Base-by-base conservation (phyloP, 1,284 basidiomycete genomes). In the Sanghuangporus baumii region DNA sequence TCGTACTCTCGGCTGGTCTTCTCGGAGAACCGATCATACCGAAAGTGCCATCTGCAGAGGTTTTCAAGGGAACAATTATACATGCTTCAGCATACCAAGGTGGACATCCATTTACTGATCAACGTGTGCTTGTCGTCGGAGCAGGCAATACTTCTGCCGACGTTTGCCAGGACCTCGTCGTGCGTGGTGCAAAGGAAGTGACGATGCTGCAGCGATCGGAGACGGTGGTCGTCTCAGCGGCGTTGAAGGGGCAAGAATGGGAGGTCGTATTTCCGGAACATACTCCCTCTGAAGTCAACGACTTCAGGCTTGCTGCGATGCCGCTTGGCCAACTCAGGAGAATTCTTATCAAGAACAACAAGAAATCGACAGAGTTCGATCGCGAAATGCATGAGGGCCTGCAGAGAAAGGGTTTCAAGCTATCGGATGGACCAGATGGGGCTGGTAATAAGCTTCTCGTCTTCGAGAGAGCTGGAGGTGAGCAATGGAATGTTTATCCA, bases 221-320 rank as follows among this genome's bases (percentile, higher is more conserved):
- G 5, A 78, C 77, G 9, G 52, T 46, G 18, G 60, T 61, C 9
- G 71, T 78, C 6, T 64, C 67, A 50, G 74, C 68, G 41, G 67
- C 72, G 50, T 71, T 59, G 57, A 68, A 72, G 52, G 55, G 4
- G 61, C 69, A 2, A 83, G 75, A 72, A 61, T 76, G 46, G 67
- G 68, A 40, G 50, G 55, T 5, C 61, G 69, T 2, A 83, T 75
- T 72, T 75, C 76, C 76, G n/a, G 74, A 77, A 59, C 75, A 72
- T 20, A 73, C 76, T 5, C 76, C 80, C 1, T 66, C 72, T 1
- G 76, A 78, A 4, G 70, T 78, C 5, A 74, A 76, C 34, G 82
- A 86, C 69, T 74, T 84, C 59, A 75, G 75, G 64, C 71, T 74
- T 48, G 70, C 71, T 12, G 71, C 77, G 6, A 71, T 74, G 31